These are phyloP conservation scores for Petunia axillaris DNA, from an alignment of 257 asterid genomes.

Conservation along the genomic window DNA sequence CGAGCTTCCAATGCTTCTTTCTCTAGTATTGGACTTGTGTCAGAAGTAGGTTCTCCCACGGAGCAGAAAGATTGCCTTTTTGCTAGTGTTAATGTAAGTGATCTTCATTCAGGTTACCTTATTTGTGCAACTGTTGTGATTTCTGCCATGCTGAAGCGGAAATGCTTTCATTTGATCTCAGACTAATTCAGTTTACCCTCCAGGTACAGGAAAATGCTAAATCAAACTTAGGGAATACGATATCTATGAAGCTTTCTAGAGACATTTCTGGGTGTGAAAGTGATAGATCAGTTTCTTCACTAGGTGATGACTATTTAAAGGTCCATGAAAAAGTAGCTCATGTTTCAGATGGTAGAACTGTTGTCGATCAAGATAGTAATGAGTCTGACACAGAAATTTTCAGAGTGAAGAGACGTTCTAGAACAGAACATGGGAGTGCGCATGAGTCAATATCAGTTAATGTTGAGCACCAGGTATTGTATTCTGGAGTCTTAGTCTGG, in stretches of 20 bases:
- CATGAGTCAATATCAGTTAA: conserved; percentile 1
- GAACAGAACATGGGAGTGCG: conserved; percentile 18
- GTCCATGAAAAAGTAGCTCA: conserved; percentile 21
- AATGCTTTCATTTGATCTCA: conserved; percentile 1
- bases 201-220: conserved; percentile 41
- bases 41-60: background rate
- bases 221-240: conserved; percentile 33
- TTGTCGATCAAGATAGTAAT: conserved; percentile 5
- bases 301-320: conserved; percentile 2
- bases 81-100: conserved; percentile 38
- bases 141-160: background rate
- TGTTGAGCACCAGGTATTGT: conserved; percentile 27
- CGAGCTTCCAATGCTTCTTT: conserved; percentile 32
- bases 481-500: background rate
- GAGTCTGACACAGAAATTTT: conserved; percentile 31
- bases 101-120: background rate
- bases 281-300: conserved; percentile 3
- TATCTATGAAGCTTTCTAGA: conserved; percentile 32
- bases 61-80: conserved; percentile 31
- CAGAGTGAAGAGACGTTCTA: conserved; percentile 34
- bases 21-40: conserved; percentile 29
- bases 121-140: background rate
- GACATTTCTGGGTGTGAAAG: conserved; percentile 31
- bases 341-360: conserved; percentile 16
- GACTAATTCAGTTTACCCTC: conserved; percentile 15